Evolutionary conservation across 1,284 basidiomycete genomes (phyloP).

Genomic region (Polyporus tsugae): DNA sequence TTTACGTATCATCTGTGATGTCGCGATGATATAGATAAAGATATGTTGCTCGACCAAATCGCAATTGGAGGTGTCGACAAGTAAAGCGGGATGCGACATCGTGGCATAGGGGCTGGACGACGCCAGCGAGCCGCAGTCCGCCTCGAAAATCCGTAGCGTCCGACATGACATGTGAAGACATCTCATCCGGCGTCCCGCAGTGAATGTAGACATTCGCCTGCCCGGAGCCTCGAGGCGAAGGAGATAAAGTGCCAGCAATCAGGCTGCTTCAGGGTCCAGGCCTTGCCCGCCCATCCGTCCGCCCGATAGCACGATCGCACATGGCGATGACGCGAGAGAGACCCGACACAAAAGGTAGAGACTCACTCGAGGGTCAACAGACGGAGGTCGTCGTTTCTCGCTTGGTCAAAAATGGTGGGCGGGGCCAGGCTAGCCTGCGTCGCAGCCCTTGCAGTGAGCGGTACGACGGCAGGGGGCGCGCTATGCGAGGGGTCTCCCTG

Average conservation of each 20-base stretch:
- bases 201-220: neutral
- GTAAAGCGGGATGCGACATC: neutral
- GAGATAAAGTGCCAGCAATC: constrained; percentile 1
- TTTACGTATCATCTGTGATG: neutral
- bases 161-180: neutral
- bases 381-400: constrained; percentile 81
- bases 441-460: constrained; percentile 41
- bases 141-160: neutral
- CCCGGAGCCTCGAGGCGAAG: neutral
- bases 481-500: constrained; percentile 25
- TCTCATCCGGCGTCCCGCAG: neutral
- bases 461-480: constrained; percentile 47
- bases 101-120: neutral
- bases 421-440: constrained; percentile 46
- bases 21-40: neutral
- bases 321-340: constrained; percentile 26
- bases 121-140: neutral
- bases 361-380: constrained; percentile 82
- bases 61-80: neutral
- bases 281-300: neutral
- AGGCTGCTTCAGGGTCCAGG: neutral
- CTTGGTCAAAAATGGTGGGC: constrained; percentile 77
- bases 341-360: constrained; percentile 4
- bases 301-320: constrained; percentile 19
- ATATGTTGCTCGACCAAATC: neutral